These are phyloP conservation scores for Sphaerobolus stellatus DNA, from an alignment of 1,284 basidiomycete species.

Conservation along the genomic window DNA sequence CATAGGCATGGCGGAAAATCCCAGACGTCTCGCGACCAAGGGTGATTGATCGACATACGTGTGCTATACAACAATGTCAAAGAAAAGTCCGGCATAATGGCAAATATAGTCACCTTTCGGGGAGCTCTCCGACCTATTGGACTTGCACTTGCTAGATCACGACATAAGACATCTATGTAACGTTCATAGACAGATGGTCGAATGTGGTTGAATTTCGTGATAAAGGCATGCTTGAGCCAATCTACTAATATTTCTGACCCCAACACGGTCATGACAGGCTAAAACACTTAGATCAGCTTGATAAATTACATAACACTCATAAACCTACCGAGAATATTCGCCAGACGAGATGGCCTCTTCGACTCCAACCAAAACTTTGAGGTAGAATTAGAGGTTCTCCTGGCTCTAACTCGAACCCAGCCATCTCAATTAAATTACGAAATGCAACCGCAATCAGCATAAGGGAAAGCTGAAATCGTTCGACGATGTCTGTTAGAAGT, in stretches of 20 bases:
- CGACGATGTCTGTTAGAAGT: conserved; percentile 81
- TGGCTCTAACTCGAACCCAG: conserved; percentile 83
- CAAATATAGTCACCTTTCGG: conserved; percentile 55
- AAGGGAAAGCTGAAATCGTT: conserved; percentile 89
- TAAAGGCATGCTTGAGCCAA: conserved; percentile 99
- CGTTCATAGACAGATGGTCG: conserved; percentile 94
- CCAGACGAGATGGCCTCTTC: conserved; percentile 73
- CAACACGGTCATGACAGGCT: conserved; percentile 92
- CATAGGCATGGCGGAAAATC: conserved; percentile 91
- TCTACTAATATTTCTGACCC: conserved; percentile 94
- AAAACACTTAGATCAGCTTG: background rate
- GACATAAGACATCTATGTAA: conserved; percentile 94
- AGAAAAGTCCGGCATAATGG: conserved; percentile 1
- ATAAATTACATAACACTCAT: background rate
- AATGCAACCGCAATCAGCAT: conserved; percentile 93
- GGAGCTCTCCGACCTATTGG: conserved; percentile 63
- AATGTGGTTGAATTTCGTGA: conserved; percentile 97
- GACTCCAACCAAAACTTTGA: conserved; percentile 82
- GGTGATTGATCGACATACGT: conserved; percentile 96
- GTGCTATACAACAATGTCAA: conserved; percentile 48
- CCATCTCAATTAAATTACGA: conserved; percentile 93
- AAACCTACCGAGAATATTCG: conserved; percentile 84
- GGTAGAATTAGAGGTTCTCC: conserved; percentile 71
- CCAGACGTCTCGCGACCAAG: conserved; percentile 88
- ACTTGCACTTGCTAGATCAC: conserved; percentile 86